Base-by-base conservation (phyloP, 2,329 filamentous ascomycete genomes). In the Botryotinia convoluta region DNA sequence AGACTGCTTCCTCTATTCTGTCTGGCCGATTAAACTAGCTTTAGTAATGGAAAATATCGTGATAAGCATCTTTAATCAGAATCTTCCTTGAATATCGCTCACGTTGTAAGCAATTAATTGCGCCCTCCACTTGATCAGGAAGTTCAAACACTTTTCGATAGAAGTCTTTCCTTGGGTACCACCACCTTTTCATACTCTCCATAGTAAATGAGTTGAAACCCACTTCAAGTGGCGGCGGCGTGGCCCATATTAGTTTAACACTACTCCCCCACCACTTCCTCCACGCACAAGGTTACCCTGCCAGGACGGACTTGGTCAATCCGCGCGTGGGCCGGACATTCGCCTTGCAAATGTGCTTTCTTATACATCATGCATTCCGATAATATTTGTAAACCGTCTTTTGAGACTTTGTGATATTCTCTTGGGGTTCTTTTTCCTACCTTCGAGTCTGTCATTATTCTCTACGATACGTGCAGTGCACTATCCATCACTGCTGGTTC, bases 281-380 rank as follows among this genome's bases (percentile, higher is more conserved):
- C 72, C 57, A 26, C 57, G 54, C 59, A 59, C 59, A 68, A 60
- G 71, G 71, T 73, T 35, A 37, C 39, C 75, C 74, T 71, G 60
- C 64, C 62, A 75, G 62, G 71, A 74, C 76, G 76, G 77, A 74
- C 73, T 76, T 69, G 64, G 72, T 75, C 63, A 72, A 75, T 74
- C 78, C 78, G 78, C 77, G 75, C 75, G 73, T 75, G 75, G 78
- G 75, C 77, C 78, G 78, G 74, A 68, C 63, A 68, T n/a, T 45
- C 51, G 71, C 32, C 14, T 67, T 65, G 6, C 51, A 26, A 26
- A 48, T 62, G 64, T 71, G 71, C 67, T 78, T 70, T 77, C 77
- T 80, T 80, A 79, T 81, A 80, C 78, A 77, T 79, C 77, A 80
- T 80, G 77, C 78, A 74, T 73, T 77, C 78, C 78, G 75, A 74